phyloP scores from a whole-genome alignment of 2,329 filamentous ascomycete genomes.

The Chrysoporthe cubensis region DNA sequence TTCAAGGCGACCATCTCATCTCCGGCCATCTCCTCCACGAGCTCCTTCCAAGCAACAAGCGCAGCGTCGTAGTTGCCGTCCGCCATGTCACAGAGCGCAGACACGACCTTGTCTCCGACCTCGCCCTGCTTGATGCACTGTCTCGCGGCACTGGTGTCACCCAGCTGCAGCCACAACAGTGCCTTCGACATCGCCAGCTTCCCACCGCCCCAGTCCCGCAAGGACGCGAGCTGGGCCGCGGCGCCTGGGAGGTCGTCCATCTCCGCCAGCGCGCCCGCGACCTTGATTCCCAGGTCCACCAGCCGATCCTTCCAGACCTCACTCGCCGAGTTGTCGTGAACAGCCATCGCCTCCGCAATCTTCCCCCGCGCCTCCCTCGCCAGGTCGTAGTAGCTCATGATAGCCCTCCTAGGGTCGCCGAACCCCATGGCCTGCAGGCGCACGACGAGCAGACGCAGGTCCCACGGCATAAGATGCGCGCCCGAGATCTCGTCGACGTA shows the following conservation, averaged over 20 bases:
- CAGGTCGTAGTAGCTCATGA: constrained; percentile 91
- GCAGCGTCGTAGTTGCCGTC: constrained; percentile 74
- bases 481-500: constrained; percentile 60
- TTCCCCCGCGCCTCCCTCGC: constrained; percentile 74
- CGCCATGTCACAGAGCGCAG: constrained; percentile 76
- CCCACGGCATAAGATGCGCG: constrained; percentile 80
- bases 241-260: constrained; percentile 89
- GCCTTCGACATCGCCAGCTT: constrained; percentile 56
- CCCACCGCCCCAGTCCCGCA: constrained; percentile 49
- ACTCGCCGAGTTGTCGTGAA: constrained; percentile 57
- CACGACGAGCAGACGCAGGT: constrained; percentile 79
- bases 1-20: constrained; percentile 82
- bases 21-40: constrained; percentile 44
- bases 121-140: constrained; percentile 50
- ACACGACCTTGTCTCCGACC: constrained; percentile 54
- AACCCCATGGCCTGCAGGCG: constrained; percentile 85
- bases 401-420: constrained; percentile 78
- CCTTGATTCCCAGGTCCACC: constrained; percentile 72
- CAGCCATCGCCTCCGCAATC: constrained; percentile 51
- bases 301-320: constrained; percentile 74
- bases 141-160: constrained; percentile 72
- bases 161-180: constrained; percentile 77
- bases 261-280: constrained; percentile 72
- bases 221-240: constrained; percentile 67
- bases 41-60: constrained; percentile 61